Evolutionary conservation across 176 grass and related monocot genomes (phyloP).

Genomic region (Hordeum vulgare): MorexV3_pseudomolecules_assembly NC_058524.1:595867780-595868279

Average conservation of each 20-base stretch:
- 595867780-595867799: too few species aligned
- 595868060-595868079: slow-evolving; percentile 38
- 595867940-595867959: slow-evolving; percentile 57
- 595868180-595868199: background rate
- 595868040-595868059: background rate
- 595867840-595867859: background rate
- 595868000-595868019: background rate
- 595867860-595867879: background rate
- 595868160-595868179: slow-evolving; percentile 29
- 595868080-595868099: slow-evolving; percentile 85
- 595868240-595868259: background rate
- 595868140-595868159: slow-evolving; percentile 86
- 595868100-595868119: slow-evolving; percentile 53
- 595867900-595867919: slow-evolving; percentile 65
- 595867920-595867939: slow-evolving; percentile 69
- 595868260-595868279: background rate
- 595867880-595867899: background rate
- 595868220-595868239: background rate
- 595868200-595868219: background rate
- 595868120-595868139: slow-evolving; percentile 81
- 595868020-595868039: background rate
- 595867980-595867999: slow-evolving; percentile 47
- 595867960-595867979: slow-evolving; percentile 88
- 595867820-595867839: too few species aligned
- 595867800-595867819: too few species aligned